Evolutionary conservation across 2,329 filamentous ascomycete species (phyloP).

Genomic region (Ophioceras dolichostomum): DNA sequence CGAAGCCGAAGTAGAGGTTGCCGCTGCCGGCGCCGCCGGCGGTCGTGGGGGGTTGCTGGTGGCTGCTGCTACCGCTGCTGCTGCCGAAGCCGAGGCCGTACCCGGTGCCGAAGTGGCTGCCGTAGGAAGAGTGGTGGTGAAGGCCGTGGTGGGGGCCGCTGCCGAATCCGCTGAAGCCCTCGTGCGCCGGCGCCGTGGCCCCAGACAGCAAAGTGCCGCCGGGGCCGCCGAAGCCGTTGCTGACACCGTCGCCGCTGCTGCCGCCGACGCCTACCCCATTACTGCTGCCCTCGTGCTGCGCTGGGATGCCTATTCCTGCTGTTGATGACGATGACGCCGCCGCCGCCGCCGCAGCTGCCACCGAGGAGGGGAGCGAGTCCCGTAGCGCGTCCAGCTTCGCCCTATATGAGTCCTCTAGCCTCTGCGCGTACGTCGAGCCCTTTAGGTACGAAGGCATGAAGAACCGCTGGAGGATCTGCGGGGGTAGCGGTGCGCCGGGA

Average conservation of each 20-base stretch:
- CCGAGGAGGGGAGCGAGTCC: conserved; percentile 23
- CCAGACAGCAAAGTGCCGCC: conserved; percentile 37
- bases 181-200: too few relatives aligned
- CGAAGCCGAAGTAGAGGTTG: too few relatives aligned
- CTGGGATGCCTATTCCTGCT: conserved; percentile 21
- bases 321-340: conserved; percentile 1
- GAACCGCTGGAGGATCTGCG: too few relatives aligned
- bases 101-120: too few relatives aligned
- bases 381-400: conserved; percentile 40
- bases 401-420: conserved; percentile 58
- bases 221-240: conserved; percentile 17
- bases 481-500: conserved; percentile 19
- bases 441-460: conserved; percentile 78
- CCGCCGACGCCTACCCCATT: not conserved
- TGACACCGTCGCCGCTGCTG: not conserved
- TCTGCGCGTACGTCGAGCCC: conserved; percentile 65
- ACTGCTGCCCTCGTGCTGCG: conserved; percentile 13
- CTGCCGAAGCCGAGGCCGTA: not conserved
- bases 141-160: conserved; percentile 34
- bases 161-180: too few relatives aligned
- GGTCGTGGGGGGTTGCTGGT: too few relatives aligned
- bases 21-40: not conserved
- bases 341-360: conserved; percentile 13
- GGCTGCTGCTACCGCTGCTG: too few relatives aligned
- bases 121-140: conserved; percentile 5